Evolutionary conservation across 75 land plant genomes (phyloP), one percentile per base, ranked within the genome.

Genomic region (Chamaecyparis obtusa): DNA sequence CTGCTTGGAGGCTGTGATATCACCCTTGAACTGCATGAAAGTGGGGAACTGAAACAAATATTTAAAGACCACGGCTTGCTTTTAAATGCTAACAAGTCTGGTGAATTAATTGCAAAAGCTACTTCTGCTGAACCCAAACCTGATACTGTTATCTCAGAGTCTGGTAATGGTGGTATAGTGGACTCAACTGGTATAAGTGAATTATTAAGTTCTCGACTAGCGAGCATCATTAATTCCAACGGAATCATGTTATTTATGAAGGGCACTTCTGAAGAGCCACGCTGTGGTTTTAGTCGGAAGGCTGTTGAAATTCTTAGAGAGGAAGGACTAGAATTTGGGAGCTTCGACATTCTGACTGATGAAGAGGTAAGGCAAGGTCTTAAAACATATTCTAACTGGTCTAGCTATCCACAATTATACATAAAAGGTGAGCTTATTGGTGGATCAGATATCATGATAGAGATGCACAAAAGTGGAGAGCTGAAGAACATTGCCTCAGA

Each of bases 1-100:
- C 94, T 96, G 72, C 83, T 96, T 71, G 98, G 98, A 85, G 98
- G 98, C 35, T 93, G 92, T 91, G 97, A 96, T 84, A 96, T 96
- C 85, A 91, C 88, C 57, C 86, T 93, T 86, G 96, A 95, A 46
- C 93, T 96, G 98, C 94, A 95, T 83, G 87, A 95, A 90, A 94
- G 91, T 80, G 98, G 98, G 44, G 98, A 96, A 85, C 87, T 96
- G 30, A 91, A 92, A 56, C 91, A 92, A 67, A 89, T 94, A 36
- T 91, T 94, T 85, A 60, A 84, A 85, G 92, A 92, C 32, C 93
- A 94, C 80, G 91, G 90, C 21, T 57, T 92, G 39, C 57, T 83
- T 9, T 17, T 75, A 17, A 32, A 4, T 16, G 43, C 83, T 19
- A n/a, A 21, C 35, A 35, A 19, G 69, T 9, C 39, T 55, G 39